Percentiles rank a stretch among this genome's conserved stretches.
phyloP scores from a whole-genome alignment of 306 rosid species.

The Dicorynia guianensis region DNA sequence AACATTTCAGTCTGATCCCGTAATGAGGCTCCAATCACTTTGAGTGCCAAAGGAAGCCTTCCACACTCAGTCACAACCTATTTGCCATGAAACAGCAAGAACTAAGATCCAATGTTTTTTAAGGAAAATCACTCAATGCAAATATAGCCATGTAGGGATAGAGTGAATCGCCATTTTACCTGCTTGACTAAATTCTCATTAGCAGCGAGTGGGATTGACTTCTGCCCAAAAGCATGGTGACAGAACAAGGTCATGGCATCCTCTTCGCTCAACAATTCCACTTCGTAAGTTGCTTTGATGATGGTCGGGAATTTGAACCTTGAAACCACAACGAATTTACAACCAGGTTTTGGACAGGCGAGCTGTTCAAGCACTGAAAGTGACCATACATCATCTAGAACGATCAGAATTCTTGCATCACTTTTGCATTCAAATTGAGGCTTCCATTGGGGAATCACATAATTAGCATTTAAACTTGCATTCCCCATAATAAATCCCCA shows the following conservation, averaged over 20 bases:
- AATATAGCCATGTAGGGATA: not conserved
- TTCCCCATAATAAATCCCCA: conserved; percentile 72
- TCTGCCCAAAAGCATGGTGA: conserved; percentile 87
- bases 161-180: conserved; percentile 48
- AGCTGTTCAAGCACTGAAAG: conserved; percentile 61
- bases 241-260: conserved; percentile 85
- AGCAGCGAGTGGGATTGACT: conserved; percentile 63
- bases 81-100: conserved; percentile 13
- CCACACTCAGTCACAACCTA: conserved; percentile 87
- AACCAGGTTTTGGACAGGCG: conserved; percentile 62
- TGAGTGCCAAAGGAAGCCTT: conserved; percentile 90
- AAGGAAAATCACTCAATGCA: not conserved
- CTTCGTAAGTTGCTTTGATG: conserved; percentile 58
- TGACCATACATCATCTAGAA: conserved; percentile 91
- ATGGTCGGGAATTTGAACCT: conserved; percentile 62
- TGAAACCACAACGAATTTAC: conserved; percentile 78
- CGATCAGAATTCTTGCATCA: conserved; percentile 58
- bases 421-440: conserved; percentile 51
- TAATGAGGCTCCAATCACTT: conserved; percentile 90
- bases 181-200: conserved; percentile 76
- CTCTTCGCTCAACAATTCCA: conserved; percentile 72
- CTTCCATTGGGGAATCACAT: conserved; percentile 57
- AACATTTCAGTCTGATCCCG: conserved; percentile 73
- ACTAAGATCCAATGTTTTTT: not conserved
- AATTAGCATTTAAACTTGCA: conserved; percentile 43